phyloP scores from a whole-genome alignment of 192 early-diverging fungal genomes.

The Coemansia sp. region DNA sequence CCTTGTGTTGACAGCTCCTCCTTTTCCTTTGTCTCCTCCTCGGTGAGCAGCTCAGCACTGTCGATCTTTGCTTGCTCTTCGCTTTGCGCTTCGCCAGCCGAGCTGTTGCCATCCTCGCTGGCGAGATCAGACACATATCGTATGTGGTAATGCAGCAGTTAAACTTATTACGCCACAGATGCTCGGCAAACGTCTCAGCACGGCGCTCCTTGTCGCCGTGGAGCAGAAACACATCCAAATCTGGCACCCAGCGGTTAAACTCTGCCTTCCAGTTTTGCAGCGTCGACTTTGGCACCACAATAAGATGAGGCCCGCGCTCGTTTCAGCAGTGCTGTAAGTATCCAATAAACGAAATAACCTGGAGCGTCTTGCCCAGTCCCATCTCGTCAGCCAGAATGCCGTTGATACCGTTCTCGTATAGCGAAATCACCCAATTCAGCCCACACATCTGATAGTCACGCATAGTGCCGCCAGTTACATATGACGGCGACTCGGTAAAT shows the following conservation, averaged over 20 bases:
- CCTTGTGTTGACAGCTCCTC: slow-evolving; percentile 65
- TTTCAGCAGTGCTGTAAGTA: slow-evolving; percentile 83
- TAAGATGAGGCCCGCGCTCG: slow-evolving; percentile 83
- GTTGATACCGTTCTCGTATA: slow-evolving; percentile 96
- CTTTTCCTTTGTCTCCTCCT: slow-evolving; percentile 79
- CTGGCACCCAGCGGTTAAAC: slow-evolving; percentile 89
- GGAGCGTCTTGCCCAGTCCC: slow-evolving; percentile 96
- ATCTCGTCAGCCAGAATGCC: slow-evolving; percentile 99
- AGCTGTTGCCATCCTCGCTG: slow-evolving; percentile 26
- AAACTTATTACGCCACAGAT: slow-evolving; percentile 65
- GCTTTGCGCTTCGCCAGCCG: slow-evolving; percentile 51
- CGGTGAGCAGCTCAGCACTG: slow-evolving; percentile 83
- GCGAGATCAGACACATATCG: slow-evolving; percentile 86
- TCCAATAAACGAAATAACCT: slow-evolving; percentile 95
- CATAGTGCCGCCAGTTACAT: slow-evolving; percentile 87
- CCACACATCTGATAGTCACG: slow-evolving; percentile 97
- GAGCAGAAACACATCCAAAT: slow-evolving; percentile 81
- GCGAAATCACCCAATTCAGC: slow-evolving; percentile 95
- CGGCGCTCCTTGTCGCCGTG: slow-evolving; percentile 88
- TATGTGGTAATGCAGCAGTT: slow-evolving; percentile 96
- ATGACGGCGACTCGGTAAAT: slow-evolving; percentile 88
- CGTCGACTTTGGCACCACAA: slow-evolving; percentile 96
- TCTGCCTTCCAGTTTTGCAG: slow-evolving; percentile 96
- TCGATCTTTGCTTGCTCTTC: slow-evolving; percentile 86
- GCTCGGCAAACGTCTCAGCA: slow-evolving; percentile 58